Conservation (phyloP, 2,329 filamentous ascomycete species). For the Alternaria dauci region DNA sequence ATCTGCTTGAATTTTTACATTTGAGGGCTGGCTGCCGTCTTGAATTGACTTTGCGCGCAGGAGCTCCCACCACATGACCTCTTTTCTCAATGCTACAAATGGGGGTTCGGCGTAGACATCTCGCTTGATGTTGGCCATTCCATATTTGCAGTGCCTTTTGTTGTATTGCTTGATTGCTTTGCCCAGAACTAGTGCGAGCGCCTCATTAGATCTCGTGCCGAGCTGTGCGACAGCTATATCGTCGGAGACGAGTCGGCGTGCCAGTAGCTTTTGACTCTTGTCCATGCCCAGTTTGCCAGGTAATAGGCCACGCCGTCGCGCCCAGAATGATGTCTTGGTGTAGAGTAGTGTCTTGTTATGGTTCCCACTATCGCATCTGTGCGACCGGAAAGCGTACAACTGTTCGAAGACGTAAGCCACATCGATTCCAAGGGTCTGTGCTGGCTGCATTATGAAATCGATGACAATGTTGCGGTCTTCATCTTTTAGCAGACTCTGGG, state of each 20-base stretch:
- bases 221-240: conserved; percentile 8
- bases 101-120: conserved; percentile 1
- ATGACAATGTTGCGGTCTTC: conserved; percentile 2
- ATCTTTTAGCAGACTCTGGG: conserved; percentile 6
- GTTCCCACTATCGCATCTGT: conserved; percentile 2
- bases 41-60: not conserved
- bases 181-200: conserved; percentile 4
- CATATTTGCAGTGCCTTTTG: conserved; percentile 2
- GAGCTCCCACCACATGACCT: not conserved
- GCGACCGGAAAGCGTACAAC: not conserved
- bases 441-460: not conserved
- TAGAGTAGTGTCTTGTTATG: conserved; percentile 8
- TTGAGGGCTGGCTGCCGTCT: not conserved
- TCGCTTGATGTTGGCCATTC: conserved; percentile 5
- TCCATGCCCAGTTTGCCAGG: not conserved
- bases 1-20: not conserved
- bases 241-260: conserved; percentile 10
- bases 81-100: not conserved
- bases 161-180: not conserved
- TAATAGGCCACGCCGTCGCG: not conserved
- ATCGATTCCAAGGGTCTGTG: conserved; percentile 6
- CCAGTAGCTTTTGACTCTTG: conserved; percentile 8
- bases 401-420: conserved; percentile 10
- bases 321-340: not conserved
- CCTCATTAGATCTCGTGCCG: not conserved